A percentile compares a stretch with the other conserved stretches of the same genome.
phyloP scores from a whole-genome alignment of 768 basidiomycete species.

The Pleurotus tuoliensis region DNA sequence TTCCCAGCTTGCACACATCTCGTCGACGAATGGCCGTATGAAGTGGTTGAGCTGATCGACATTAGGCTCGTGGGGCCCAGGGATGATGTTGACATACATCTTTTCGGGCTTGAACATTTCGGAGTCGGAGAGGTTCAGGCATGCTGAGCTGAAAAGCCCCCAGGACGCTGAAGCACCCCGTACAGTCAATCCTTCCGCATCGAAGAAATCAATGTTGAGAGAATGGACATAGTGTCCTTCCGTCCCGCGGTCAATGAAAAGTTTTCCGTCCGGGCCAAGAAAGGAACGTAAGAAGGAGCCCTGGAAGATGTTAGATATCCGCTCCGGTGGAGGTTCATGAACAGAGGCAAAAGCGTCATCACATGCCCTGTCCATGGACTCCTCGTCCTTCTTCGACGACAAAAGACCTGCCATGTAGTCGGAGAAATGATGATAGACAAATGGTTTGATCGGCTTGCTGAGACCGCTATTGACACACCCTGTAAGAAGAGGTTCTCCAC shows the following conservation, averaged over 20 bases:
- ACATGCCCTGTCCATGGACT: slow-evolving; percentile 11
- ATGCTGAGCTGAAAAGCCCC: slow-evolving; percentile 27
- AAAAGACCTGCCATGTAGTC: slow-evolving; percentile 12
- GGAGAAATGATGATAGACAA: slow-evolving; percentile 11
- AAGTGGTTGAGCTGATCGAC: slow-evolving; percentile 27
- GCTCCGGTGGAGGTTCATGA: not conserved
- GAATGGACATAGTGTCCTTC: slow-evolving; percentile 18
- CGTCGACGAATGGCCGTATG: slow-evolving; percentile 26
- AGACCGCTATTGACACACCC: too few relatives aligned
- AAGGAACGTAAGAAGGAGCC: slow-evolving; percentile 21
- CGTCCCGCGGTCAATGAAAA: slow-evolving; percentile 15
- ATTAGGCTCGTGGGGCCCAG: slow-evolving; percentile 29
- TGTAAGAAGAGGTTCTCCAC: too few relatives aligned
- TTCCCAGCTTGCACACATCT: slow-evolving; percentile 20
- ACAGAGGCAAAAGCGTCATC: slow-evolving; percentile 6
- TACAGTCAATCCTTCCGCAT: slow-evolving; percentile 22
- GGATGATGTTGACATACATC: slow-evolving; percentile 30
- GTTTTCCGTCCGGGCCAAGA: slow-evolving; percentile 14
- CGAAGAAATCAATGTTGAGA: slow-evolving; percentile 31
- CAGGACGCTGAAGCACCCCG: slow-evolving; percentile 21
- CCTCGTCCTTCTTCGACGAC: slow-evolving; percentile 6
- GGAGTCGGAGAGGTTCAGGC: slow-evolving; percentile 28
- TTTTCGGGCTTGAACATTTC: slow-evolving; percentile 28
- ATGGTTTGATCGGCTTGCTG: slow-evolving; percentile 10
- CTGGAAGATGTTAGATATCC: slow-evolving; percentile 14